Evolutionary conservation across 192 early-diverging fungal genomes (phyloP), one percentile per base, ranked within the genome.

Genomic region (Phlyctochytrium planicorne): DNA sequence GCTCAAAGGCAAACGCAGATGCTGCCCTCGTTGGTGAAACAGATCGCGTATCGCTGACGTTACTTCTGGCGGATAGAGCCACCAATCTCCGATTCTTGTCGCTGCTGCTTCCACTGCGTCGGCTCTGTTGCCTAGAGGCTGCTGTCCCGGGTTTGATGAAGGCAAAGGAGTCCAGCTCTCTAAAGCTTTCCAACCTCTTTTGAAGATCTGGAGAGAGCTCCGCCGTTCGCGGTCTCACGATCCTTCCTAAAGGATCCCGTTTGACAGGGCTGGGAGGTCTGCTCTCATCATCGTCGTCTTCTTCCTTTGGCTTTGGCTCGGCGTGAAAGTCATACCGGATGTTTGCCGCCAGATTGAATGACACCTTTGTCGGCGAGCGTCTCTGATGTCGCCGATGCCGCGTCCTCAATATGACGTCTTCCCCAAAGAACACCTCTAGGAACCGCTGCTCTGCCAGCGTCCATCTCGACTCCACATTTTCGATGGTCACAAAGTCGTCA

Each of bases 401-500:
- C 6, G 68, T 61, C 3, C 68, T n/a, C 3, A 69, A 50, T 1
- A 63, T 52, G 10, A 69, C 29, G 32, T 69, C 68, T 53, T 69
- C 35, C 12, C 68, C 68, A 33, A 69, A 69, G 52, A 69, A 69
- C 17, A 69, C 37, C 16, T 69, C 68, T 2, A 69, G 60, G 23
- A 69, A 69, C 34, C 61, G 68, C 62, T 69, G 68, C 34, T 69
- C 68, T 4, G 68, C 37, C 24, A 53, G 34, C 10, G 60, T 16
- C 68, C 68, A 69, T 27, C 68, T 59, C 4, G 68, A 47, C 20
- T 47, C 40, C 10, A 20, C 20, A 20, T 14, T 14, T 47, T 47
- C 40, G 40, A 6, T 47, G 10, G 40, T 47, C 20, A 47, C 40
- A 47, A 47, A 47, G 40, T 47, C 40, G n/a, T n/a, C n/a, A n/a